These are phyloP conservation scores for Areca catechu DNA, from an alignment of 176 grass and related monocot genomes.

Conservation along the genomic window DNA sequence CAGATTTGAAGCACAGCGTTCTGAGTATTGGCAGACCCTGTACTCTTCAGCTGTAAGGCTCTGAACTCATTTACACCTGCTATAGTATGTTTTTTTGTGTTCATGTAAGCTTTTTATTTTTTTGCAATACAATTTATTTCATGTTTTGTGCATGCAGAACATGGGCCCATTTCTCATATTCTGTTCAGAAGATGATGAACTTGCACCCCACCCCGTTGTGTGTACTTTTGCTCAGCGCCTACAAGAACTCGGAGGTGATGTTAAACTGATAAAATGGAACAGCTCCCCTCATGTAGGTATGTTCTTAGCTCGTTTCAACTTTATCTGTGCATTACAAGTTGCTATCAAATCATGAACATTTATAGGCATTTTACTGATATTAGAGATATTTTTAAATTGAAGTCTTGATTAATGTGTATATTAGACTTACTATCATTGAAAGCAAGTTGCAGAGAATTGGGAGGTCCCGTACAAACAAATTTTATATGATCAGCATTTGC, in stretches of 20 bases:
- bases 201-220: conserved; percentile 57
- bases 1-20: conserved; percentile 80
- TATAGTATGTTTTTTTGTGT: too few relatives aligned
- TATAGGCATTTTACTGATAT: too few relatives aligned
- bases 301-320: conserved; percentile 5
- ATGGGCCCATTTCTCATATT: conserved; percentile 76
- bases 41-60: conserved; percentile 77
- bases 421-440: too few relatives aligned
- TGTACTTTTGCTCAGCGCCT: conserved; percentile 54
- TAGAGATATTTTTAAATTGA: too few relatives aligned
- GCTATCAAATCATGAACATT: too few relatives aligned
- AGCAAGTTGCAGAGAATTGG: too few relatives aligned
- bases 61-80: conserved; percentile 11
- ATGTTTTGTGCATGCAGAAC: conserved; percentile 35
- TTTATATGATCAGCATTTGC: too few relatives aligned
- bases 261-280: conserved; percentile 66
- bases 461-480: too few relatives aligned
- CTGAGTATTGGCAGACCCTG: conserved; percentile 84
- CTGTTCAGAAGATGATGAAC: conserved; percentile 82
- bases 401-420: too few relatives aligned
- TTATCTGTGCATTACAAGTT: background rate
- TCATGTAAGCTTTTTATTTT: too few relatives aligned
- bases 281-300: conserved; percentile 78
- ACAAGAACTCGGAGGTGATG: conserved; percentile 66
- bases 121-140: too few relatives aligned